Percentiles rank a stretch among this genome's conserved stretches.
Evolutionary conservation across 495 filamentous ascomycete species (phyloP).

Genomic region (Penicillium herquei): DNA sequence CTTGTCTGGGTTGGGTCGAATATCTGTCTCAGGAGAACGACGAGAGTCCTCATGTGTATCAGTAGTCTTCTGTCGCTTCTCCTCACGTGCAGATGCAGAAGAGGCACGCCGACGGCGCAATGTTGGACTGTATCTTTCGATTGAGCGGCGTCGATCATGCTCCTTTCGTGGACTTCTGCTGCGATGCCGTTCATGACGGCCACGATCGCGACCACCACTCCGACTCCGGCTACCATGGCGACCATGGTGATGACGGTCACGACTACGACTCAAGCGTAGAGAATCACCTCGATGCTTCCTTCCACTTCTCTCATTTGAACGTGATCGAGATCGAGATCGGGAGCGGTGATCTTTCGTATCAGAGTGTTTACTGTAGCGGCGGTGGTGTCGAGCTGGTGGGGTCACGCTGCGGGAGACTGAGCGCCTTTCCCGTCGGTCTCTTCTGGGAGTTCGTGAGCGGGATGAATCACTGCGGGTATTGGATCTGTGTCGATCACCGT

Average conservation of each 20-base stretch:
- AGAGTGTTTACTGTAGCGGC: slow-evolving; percentile 31
- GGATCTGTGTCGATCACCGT: slow-evolving; percentile 55
- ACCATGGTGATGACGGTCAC: not conserved
- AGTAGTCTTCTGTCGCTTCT: slow-evolving; percentile 55
- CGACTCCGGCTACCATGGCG: not conserved
- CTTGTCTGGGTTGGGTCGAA: not conserved
- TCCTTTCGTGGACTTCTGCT: slow-evolving; percentile 40
- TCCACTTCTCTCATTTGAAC: slow-evolving; percentile 13
- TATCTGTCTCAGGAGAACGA: not conserved
- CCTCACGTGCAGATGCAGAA: slow-evolving; percentile 50
- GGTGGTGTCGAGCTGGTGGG: slow-evolving; percentile 21
- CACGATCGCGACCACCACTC: slow-evolving; percentile 22
- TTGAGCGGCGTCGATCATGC: slow-evolving; percentile 50
- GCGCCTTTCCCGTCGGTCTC: slow-evolving; percentile 43
- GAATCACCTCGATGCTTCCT: slow-evolving; percentile 42
- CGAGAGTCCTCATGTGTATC: slow-evolving; percentile 56
- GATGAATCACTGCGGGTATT: slow-evolving; percentile 49
- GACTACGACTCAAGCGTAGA: slow-evolving; percentile 19
- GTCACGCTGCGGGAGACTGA: slow-evolving; percentile 49
- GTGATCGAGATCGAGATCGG: slow-evolving; percentile 49
- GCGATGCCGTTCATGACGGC: slow-evolving; percentile 24
- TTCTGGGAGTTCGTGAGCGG: slow-evolving; percentile 64
- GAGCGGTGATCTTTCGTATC: slow-evolving; percentile 38
- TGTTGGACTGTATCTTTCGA: slow-evolving; percentile 52
- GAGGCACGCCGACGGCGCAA: slow-evolving; percentile 49